Evolutionary conservation across 176 grass and related monocot species (phyloP), one percentile per base, ranked within the genome.

Genomic region (Ananas comosus): DNA sequence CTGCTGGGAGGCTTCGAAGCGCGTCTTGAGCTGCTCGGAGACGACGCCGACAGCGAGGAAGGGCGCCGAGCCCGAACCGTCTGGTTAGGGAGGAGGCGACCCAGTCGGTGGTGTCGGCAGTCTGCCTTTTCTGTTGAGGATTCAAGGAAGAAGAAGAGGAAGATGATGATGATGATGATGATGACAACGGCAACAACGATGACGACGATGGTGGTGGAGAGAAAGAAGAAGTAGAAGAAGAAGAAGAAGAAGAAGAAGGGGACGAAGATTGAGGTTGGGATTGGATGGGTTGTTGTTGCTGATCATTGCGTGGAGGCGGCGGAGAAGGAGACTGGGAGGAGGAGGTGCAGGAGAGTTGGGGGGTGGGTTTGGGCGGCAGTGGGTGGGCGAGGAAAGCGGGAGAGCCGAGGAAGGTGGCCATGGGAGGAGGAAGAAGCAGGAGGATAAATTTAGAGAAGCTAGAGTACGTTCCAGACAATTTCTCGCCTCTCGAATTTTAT

Each of bases 11-110:
- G 88, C 94, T 81, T 99, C 94, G 64, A 93, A 74, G 56, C 94
- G 83, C 28, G 94, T 99, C 87, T 99, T 93, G 83, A 97, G 79
- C 82, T 92, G 94, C 89, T 99, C 94, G 1, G 94, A 97, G 58
- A 97, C 86, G 50, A 92, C 89, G 49, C 94, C 94, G 49, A 80
- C 65, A 58, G 89, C 84, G 5, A 99, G 87, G 87, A 99, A 99
- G 19, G 80, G 87, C 94, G 17, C 89, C 94, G 71, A 99, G 84
- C 7, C 94, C 94, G 47, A 99, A 99, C 50, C 89, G 83, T 73
- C 94, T 81, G 4, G 94, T 99, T 64, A 99, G 77, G 63, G 79
- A 83, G 54, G 89, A 90, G 22, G 94, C 79, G 1, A 97, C 79
- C 94, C 94, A 97, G 51, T 97, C 94, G 12, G 94, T 92, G 10